A percentile compares a stretch with the other conserved stretches of the same genome.
These are phyloP conservation scores for Baorangia bicolor DNA, from an alignment of 768 basidiomycete genomes.

Conservation along the genomic window DNA sequence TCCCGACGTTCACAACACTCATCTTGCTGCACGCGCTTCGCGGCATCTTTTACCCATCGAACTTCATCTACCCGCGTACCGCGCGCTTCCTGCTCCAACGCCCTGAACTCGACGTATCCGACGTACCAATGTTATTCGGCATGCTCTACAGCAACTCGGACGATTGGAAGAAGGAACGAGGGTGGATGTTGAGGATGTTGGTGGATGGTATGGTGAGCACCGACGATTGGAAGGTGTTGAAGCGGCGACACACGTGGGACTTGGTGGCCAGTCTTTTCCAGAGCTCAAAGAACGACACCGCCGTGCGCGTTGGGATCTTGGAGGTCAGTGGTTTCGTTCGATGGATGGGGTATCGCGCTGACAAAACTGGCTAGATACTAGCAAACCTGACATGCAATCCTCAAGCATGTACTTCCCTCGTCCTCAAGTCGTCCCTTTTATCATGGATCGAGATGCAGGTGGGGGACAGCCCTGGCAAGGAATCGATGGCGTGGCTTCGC, in stretches of 20 bases:
- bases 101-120: conserved; percentile 71
- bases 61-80: conserved; percentile 84
- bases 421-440: conserved; percentile 70
- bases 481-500: conserved; percentile 60
- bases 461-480: conserved; percentile 22
- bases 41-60: conserved; percentile 82
- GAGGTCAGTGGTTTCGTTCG: conserved; percentile 52
- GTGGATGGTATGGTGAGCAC: conserved; percentile 74
- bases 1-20: conserved; percentile 79
- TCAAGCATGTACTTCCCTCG: conserved; percentile 67
- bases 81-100: conserved; percentile 90
- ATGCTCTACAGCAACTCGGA: conserved; percentile 81
- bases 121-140: conserved; percentile 88
- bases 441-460: conserved; percentile 84
- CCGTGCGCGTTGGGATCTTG: conserved; percentile 57
- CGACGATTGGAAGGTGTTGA: conserved; percentile 80
- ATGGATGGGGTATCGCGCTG: too few relatives aligned
- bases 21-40: conserved; percentile 81
- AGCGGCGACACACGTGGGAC: conserved; percentile 86
- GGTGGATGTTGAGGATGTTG: conserved; percentile 84
- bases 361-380: too few relatives aligned
- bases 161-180: conserved; percentile 84
- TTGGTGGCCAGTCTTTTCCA: conserved; percentile 81
- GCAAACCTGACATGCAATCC: conserved; percentile 70
- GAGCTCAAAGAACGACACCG: conserved; percentile 51